A percentile compares a stretch with the other conserved stretches of the same genome.
Evolutionary conservation across 2,329 filamentous ascomycete species (phyloP).

Genomic region (Aspergillus aculeatinus): DNA sequence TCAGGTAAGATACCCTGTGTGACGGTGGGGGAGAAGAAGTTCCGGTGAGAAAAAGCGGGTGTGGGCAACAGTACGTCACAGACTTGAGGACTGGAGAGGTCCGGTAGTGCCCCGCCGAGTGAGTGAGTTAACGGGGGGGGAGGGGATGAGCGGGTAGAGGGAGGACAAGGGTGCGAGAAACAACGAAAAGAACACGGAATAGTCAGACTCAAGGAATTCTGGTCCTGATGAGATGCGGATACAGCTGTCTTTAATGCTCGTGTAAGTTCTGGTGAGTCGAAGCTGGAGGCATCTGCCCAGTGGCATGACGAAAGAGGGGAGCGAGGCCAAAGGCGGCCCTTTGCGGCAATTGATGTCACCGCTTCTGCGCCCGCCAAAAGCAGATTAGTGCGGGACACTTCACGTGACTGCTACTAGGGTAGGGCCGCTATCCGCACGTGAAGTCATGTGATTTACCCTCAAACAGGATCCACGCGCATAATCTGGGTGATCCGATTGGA

Average conservation of each 20-base stretch:
- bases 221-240: background rate
- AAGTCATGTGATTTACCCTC: background rate
- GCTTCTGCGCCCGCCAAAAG: background rate
- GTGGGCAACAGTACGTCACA: slow-evolving; percentile 23
- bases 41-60: slow-evolving; percentile 42
- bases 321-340: background rate
- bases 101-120: background rate
- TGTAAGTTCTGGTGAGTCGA: background rate
- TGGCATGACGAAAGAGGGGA: background rate
- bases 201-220: background rate
- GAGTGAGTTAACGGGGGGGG: background rate
- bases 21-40: slow-evolving; percentile 21
- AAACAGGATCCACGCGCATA: background rate
- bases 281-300: background rate
- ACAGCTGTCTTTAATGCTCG: background rate
- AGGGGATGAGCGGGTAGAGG: background rate
- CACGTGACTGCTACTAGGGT: slow-evolving; percentile 10
- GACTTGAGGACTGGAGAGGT: slow-evolving; percentile 1
- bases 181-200: background rate
- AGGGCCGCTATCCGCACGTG: slow-evolving; percentile 2
- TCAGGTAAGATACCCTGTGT: slow-evolving; percentile 15
- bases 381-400: background rate
- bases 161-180: background rate
- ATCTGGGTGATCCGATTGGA: background rate
- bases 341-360: slow-evolving; percentile 15